Evolutionary conservation across 352 stramenopile species (phyloP).

Genomic region (Globisporangium emineosum): DNA sequence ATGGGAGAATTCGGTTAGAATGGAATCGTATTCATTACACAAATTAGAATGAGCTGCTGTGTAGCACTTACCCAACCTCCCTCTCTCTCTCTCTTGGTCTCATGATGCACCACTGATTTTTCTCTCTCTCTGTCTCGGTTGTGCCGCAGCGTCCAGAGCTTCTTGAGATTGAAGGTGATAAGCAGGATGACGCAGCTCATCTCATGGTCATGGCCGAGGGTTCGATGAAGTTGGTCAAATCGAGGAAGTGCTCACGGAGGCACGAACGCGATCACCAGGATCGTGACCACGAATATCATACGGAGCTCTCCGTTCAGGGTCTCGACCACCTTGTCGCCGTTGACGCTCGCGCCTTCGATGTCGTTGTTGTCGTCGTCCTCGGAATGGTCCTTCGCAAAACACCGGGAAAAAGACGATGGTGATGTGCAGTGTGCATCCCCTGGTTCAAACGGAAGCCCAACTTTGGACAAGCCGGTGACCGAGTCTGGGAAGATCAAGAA

Average conservation of each 20-base stretch:
- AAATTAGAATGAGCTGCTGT: no score
- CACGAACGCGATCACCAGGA: constrained; percentile 21
- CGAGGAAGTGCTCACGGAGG: constrained; percentile 20
- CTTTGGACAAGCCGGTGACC: constrained; percentile 21
- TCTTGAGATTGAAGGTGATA: no score
- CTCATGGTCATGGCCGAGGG: constrained; percentile 21
- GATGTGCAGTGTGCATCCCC: constrained; percentile 22
- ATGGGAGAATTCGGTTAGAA: no score
- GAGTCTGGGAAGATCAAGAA: constrained; percentile 13
- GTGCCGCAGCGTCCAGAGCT: no score
- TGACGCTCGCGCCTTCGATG: not conserved
- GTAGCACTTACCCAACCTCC: no score
- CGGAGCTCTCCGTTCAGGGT: not conserved
- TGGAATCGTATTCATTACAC: no score
- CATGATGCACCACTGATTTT: no score
- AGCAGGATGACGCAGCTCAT: constrained; percentile 27
- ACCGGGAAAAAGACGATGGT: constrained; percentile 34
- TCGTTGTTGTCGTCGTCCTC: not conserved
- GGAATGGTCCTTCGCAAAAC: constrained; percentile 8
- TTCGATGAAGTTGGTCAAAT: constrained; percentile 25
- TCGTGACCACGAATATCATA: constrained; percentile 13
- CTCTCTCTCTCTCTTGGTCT: no score
- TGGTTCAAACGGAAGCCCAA: constrained; percentile 26
- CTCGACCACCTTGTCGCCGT: not conserved
- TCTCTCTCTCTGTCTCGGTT: no score